phyloP scores from a whole-genome alignment of 345 rosid genomes.

The Mallotus nudiflorus region DNA sequence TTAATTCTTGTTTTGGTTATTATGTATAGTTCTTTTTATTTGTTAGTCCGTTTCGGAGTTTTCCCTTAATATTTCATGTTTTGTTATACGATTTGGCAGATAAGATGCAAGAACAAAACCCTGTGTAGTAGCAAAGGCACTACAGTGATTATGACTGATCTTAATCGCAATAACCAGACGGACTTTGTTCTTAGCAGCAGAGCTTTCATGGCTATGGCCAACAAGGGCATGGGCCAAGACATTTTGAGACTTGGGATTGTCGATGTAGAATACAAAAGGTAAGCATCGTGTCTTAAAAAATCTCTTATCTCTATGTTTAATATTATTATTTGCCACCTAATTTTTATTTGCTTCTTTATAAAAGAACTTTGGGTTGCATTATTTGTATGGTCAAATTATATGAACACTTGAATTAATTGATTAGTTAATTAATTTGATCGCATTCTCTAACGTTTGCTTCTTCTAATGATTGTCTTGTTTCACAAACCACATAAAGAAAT shows the following conservation, averaged over 20 bases:
- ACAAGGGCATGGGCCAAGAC: conserved; percentile 41
- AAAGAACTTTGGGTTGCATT: neutral
- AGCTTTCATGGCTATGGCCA: conserved; percentile 86
- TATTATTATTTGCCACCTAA: neutral
- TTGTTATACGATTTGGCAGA: conserved; percentile 35
- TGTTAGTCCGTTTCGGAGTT: neutral
- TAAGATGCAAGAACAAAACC: conserved; percentile 65
- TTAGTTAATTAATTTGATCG: neutral
- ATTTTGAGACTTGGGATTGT: conserved; percentile 59
- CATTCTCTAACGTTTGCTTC: neutral
- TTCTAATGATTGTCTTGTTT: conserved; percentile 12
- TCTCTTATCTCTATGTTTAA: neutral
- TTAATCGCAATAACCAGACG: conserved; percentile 58
- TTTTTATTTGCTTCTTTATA: neutral
- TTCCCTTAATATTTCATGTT: neutral
- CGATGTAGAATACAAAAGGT: conserved; percentile 83
- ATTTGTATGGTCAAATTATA: neutral
- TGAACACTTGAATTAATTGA: neutral
- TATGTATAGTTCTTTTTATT: neutral
- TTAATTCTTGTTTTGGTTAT: too few species aligned
- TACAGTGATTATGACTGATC: conserved; percentile 66
- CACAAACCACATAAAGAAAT: neutral
- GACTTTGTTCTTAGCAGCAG: conserved; percentile 80
- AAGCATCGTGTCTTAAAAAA: neutral
- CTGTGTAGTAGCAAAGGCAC: conserved; percentile 68